Conservation (phyloP, 495 filamentous ascomycete genomes). For the Aspergillus diversus region DNA sequence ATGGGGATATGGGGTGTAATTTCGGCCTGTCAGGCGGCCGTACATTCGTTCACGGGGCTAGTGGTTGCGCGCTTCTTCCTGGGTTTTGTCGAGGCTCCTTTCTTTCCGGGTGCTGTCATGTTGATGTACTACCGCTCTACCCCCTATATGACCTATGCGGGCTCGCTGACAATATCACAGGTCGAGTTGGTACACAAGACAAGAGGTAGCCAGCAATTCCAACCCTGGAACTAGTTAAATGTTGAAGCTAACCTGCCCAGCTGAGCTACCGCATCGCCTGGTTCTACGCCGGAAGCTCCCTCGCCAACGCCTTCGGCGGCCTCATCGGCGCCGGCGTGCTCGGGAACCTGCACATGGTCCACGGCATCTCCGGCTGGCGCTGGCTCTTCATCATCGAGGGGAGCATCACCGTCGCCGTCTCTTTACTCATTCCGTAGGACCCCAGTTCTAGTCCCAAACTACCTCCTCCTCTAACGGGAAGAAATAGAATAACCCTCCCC, state of each 20-base stretch:
- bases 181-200: conserved; percentile 55
- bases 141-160: not conserved
- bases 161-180: conserved; percentile 15
- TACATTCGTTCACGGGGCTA: conserved; percentile 59
- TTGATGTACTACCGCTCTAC: conserved; percentile 28
- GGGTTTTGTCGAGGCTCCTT: conserved; percentile 61
- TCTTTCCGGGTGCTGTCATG: conserved; percentile 50
- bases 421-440: conserved; percentile 30
- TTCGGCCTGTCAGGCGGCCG: conserved; percentile 62
- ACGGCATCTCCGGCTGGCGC: conserved; percentile 64
- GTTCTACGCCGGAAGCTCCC: conserved; percentile 64
- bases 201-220: conserved; percentile 43
- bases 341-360: conserved; percentile 34
- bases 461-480: conserved; percentile 19
- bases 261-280: conserved; percentile 54
- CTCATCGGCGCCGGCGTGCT: conserved; percentile 60
- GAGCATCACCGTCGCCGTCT: conserved; percentile 37
- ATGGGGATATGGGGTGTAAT: conserved; percentile 60
- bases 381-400: conserved; percentile 85
- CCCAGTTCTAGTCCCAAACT: not conserved
- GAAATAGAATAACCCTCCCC: conserved; percentile 64
- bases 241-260: conserved; percentile 7
- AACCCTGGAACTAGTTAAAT: no score
- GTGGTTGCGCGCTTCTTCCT: conserved; percentile 70
- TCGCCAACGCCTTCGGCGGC: conserved; percentile 67